These are phyloP conservation scores for Epithemia pelagica DNA, from an alignment of 108 stramenopile species.

Conservation along the genomic window DNA sequence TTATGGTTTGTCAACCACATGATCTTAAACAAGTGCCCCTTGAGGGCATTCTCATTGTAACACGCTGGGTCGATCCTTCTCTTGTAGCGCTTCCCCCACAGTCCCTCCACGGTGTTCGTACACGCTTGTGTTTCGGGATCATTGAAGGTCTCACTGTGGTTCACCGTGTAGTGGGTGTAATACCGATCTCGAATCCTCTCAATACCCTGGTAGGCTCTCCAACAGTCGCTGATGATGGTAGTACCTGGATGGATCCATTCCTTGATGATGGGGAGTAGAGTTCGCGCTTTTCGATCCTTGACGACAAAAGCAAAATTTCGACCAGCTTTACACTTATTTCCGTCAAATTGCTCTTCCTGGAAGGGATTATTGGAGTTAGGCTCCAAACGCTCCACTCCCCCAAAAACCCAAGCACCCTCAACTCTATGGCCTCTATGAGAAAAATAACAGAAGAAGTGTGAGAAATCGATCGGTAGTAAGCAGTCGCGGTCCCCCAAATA, in stretches of 20 bases:
- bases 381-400: not conserved
- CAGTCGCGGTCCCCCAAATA: not conserved
- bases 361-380: not conserved
- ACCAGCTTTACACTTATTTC: not conserved
- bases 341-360: not conserved
- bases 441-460: not conserved
- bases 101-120: conserved; percentile 1
- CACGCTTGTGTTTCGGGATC: not conserved
- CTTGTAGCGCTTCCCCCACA: not conserved
- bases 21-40: not conserved
- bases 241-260: not conserved
- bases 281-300: not conserved
- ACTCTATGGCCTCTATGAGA: not conserved
- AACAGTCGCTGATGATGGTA: not conserved
- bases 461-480: not conserved
- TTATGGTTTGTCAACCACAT: not conserved
- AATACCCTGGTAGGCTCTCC: not conserved
- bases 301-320: not conserved
- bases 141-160: not conserved
- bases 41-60: not conserved
- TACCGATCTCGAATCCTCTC: not conserved
- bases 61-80: not conserved
- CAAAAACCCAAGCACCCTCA: conserved; percentile 5
- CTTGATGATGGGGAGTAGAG: not conserved
- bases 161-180: not conserved